phyloP scores from a whole-genome alignment of 768 basidiomycete species.

The Russula foetens region DNA sequence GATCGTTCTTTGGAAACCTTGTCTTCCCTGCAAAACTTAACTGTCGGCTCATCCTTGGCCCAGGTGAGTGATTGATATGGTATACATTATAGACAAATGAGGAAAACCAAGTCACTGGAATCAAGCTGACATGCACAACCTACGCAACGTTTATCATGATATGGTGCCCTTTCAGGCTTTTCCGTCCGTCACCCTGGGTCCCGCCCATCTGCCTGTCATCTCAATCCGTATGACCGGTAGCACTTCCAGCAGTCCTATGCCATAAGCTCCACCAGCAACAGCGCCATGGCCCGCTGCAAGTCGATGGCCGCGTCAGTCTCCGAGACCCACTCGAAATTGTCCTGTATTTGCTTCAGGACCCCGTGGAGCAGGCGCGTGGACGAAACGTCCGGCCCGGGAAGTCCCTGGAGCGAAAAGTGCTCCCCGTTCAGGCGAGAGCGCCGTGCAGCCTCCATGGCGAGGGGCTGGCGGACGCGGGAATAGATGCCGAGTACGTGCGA shows the following conservation, averaged over 20 bases:
- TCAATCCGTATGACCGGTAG: too few species aligned
- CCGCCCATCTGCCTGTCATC: not conserved
- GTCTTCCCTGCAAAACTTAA: not conserved
- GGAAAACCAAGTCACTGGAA: not conserved
- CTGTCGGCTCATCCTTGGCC: not conserved
- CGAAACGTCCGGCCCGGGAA: not conserved
- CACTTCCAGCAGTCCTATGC: too few species aligned
- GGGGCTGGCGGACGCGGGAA: conserved; percentile 28
- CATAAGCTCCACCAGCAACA: not conserved
- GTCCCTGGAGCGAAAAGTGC: conserved; percentile 21
- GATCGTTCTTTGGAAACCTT: not conserved
- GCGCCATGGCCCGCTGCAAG: not conserved
- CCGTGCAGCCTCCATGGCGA: conserved; percentile 22
- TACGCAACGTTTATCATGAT: not conserved
- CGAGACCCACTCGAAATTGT: conserved; percentile 12
- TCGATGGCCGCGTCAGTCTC: conserved; percentile 2
- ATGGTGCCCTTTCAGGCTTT: not conserved
- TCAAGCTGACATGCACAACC: not conserved
- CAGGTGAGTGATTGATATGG: not conserved
- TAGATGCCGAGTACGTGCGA: conserved; percentile 25
- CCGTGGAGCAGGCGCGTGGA: not conserved
- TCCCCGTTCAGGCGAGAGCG: conserved; percentile 25
- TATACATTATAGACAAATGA: not conserved
- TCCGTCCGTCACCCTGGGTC: not conserved
- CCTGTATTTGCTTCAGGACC: not conserved